Evolutionary conservation across 257 asterid genomes (phyloP), one percentile per base, ranked within the genome.

Genomic region (Eustoma russellianum): DNA sequence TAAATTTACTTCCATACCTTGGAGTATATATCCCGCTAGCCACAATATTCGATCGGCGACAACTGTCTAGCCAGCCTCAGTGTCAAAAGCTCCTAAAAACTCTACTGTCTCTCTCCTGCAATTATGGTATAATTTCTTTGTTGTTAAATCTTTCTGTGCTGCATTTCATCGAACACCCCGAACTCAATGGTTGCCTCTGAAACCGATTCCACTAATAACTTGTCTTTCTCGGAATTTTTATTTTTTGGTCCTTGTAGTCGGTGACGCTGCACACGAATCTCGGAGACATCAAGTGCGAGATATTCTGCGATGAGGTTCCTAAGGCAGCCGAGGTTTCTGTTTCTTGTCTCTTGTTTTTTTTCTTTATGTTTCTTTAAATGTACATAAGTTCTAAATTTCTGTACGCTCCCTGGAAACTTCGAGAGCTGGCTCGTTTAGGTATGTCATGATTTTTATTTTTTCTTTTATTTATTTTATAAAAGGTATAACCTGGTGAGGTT

Each of bases 201-300:
- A 30, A 56, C 7, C 6, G 13, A 63, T 34, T 44, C 51, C 3
- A 6, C 13, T 17, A 41, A 38, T 6, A 45, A 28, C 38, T 64
- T 0, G 9, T 28, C 24, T 47, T 12, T 2, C 7, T 38, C 43
- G 43, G 43, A 24, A 24, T 24, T 38, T 38, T n/a, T 11, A 14
- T 28, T 34, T 50, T 41, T 9, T 59, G 10, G 10, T 41, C 46
- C 56, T 63, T 68, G 56, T 77, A 91, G 98, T 74, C 98, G 40
- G 93, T 91, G 74, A 91, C 97, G 38, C 90, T 91, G 38, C 94
- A 87, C 80, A 91, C 98, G 17, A 91, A 91, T 67, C 77, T 87
- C 68, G 98, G 98, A 13, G 98, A 91, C 50, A 82, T 91, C 72
- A 91, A 91, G 85, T 91, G 98, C 69, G 98, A 87, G 78, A 72